These are phyloP conservation scores for Candida maltosa DNA, from an alignment of 805 yeast genomes.

Conservation along the genomic window DNA sequence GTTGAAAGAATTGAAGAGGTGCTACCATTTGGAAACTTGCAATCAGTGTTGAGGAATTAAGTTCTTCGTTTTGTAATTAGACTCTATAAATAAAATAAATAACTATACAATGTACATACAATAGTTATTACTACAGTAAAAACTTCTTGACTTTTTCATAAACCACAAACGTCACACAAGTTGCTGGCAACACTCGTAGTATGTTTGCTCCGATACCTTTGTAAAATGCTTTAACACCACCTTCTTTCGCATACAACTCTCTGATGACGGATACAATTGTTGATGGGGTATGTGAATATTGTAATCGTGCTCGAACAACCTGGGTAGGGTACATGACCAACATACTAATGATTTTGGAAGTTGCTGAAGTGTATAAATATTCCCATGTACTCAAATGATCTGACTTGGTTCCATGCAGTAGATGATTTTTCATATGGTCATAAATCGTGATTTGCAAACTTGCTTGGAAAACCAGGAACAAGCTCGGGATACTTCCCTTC, in stretches of 20 bases:
- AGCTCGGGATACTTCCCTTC: slow-evolving; percentile 71
- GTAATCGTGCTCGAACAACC: slow-evolving; percentile 74
- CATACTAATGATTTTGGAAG: slow-evolving; percentile 68
- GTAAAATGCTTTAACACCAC: slow-evolving; percentile 64
- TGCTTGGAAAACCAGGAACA: slow-evolving; percentile 84
- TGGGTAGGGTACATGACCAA: slow-evolving; percentile 78
- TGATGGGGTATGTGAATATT: slow-evolving; percentile 30
- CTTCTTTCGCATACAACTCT: slow-evolving; percentile 47
- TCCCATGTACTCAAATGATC: slow-evolving; percentile 46
- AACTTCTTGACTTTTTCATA: slow-evolving; percentile 58
- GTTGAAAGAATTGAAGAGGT: slow-evolving; percentile 70
- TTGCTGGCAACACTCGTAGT: slow-evolving; percentile 84
- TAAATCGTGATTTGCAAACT: slow-evolving; percentile 85
- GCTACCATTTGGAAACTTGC: slow-evolving; percentile 67
- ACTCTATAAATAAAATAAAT: no score
- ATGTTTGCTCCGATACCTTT: slow-evolving; percentile 80
- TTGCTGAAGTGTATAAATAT: slow-evolving; percentile 63
- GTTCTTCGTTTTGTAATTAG: background rate
- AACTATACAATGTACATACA: no score
- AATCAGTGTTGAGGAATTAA: slow-evolving; percentile 46
- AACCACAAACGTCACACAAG: slow-evolving; percentile 83
- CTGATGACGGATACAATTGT: slow-evolving; percentile 26
- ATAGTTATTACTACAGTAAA: no score
- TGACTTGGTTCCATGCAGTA: slow-evolving; percentile 7
- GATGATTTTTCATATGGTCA: slow-evolving; percentile 59